Conservation (phyloP, 1,284 basidiomycete genomes). For the Cutaneotrichosporon sp. region DNA sequence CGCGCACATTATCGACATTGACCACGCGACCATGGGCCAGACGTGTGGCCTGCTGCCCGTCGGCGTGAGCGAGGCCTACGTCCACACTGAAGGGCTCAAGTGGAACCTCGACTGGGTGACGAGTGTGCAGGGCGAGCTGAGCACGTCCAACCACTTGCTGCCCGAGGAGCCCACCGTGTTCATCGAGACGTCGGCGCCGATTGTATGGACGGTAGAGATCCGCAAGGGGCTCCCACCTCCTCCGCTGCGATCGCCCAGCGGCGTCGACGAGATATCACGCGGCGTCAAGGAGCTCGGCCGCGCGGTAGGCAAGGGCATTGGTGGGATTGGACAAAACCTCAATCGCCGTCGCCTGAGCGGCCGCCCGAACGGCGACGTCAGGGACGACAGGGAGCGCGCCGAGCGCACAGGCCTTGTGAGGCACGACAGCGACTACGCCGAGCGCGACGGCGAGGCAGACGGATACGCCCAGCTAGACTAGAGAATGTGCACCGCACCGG, state of each 20-base stretch:
- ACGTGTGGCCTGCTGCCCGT: constrained; percentile 92
- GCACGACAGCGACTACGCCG: neutral
- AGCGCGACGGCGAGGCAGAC: constrained; percentile 5
- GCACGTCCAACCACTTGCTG: constrained; percentile 85
- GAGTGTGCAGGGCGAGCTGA: constrained; percentile 73
- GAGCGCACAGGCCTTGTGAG: neutral
- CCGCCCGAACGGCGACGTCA: neutral
- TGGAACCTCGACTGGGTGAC: constrained; percentile 79
- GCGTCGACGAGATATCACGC: constrained; percentile 13
- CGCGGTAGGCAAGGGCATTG: constrained; percentile 1
- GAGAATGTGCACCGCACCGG: neutral
- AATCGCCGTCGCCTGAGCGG: constrained; percentile 1
- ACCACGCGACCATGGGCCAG: constrained; percentile 67
- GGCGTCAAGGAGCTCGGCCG: constrained; percentile 17
- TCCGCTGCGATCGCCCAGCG: constrained; percentile 20
- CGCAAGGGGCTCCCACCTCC: constrained; percentile 20
- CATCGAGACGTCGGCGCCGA: constrained; percentile 70
- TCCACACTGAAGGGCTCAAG: constrained; percentile 75
- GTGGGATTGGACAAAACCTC: constrained; percentile 1
- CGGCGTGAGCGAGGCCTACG: constrained; percentile 65
- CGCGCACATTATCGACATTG: constrained; percentile 67
- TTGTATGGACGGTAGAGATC: constrained; percentile 80
- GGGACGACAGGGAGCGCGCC: neutral
- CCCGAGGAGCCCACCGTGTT: constrained; percentile 53
- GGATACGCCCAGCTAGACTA: constrained; percentile 18